phyloP scores from a whole-genome alignment of 2,329 filamentous ascomycete species.

The Cladosporium sp. region DNA sequence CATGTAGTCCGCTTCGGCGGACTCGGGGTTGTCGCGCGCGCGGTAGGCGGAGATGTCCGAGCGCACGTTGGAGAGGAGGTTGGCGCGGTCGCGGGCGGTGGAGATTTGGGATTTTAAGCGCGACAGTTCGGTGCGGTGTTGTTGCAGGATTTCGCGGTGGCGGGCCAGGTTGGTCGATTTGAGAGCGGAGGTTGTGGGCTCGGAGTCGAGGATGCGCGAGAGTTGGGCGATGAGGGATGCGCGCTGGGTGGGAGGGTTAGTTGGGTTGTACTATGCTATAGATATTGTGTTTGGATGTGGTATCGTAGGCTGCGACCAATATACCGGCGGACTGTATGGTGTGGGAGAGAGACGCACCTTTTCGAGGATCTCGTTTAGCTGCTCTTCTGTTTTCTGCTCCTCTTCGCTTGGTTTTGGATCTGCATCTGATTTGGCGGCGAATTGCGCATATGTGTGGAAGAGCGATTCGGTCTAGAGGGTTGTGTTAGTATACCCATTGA shows the following conservation, averaged over 20 bases:
- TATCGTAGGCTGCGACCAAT: no score
- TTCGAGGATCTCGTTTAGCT: conserved; percentile 79
- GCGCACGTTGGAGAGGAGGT: conserved; percentile 85
- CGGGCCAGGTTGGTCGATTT: conserved; percentile 95
- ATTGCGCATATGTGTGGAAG: conserved; percentile 87
- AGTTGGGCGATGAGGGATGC: conserved; percentile 79
- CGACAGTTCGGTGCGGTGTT: conserved; percentile 78
- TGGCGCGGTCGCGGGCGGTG: conserved; percentile 79
- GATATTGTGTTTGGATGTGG: no score
- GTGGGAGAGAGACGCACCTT: conserved; percentile 60
- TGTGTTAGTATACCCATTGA: conserved; percentile 21
- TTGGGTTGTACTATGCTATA: no score
- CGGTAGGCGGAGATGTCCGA: conserved; percentile 90
- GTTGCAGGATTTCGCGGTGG: conserved; percentile 81
- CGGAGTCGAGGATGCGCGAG: conserved; percentile 84
- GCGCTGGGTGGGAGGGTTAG: conserved; percentile 53
- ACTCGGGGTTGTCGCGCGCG: conserved; percentile 63
- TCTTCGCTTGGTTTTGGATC: conserved; percentile 81
- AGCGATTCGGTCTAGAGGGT: conserved; percentile 69
- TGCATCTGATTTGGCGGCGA: conserved; percentile 73
- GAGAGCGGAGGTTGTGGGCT: conserved; percentile 86
- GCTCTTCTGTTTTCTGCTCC: conserved; percentile 72
- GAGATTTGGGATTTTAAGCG: conserved; percentile 70
- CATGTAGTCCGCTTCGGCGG: conserved; percentile 95
- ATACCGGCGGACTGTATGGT: background rate